These are phyloP conservation scores for Skeletonema costatum DNA, from an alignment of 108 stramenopile genomes.

Conservation along the genomic window DNA sequence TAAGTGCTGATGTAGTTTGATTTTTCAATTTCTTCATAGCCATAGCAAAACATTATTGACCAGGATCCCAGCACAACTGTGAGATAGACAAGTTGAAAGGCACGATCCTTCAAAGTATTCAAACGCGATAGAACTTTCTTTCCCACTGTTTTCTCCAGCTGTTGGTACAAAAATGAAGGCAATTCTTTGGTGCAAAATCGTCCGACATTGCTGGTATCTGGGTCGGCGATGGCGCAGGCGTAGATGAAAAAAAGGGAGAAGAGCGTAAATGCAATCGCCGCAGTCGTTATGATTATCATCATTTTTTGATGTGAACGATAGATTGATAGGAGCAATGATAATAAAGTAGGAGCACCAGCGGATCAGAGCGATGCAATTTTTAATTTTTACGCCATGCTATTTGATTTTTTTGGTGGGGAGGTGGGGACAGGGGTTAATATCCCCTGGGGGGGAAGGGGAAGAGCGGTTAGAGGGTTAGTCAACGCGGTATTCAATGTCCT, in stretches of 20 bases:
- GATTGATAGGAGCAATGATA: no score
- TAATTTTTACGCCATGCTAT: no score
- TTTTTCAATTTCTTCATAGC: constrained; percentile 68
- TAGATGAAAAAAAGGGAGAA: constrained; percentile 22
- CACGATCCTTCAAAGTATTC: constrained; percentile 19
- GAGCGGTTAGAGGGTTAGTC: no score
- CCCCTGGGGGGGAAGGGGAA: no score
- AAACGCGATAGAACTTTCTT: neutral
- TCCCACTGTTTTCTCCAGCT: constrained; percentile 19
- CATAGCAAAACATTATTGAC: constrained; percentile 68
- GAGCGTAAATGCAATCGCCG: neutral
- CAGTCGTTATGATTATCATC: neutral
- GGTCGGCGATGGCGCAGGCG: constrained; percentile 38
- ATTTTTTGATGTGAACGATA: neutral
- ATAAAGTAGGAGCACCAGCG: no score
- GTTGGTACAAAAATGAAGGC: constrained; percentile 8
- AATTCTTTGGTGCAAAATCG: constrained; percentile 20
- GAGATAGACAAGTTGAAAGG: constrained; percentile 41
- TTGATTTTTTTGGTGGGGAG: no score
- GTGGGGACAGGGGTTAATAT: no score
- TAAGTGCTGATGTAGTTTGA: constrained; percentile 45
- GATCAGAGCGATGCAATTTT: no score
- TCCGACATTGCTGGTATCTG: constrained; percentile 20
- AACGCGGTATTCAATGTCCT: no score
- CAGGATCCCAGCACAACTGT: constrained; percentile 78